Percentiles rank a stretch among this genome's conserved stretches.
Evolutionary conservation across 1,139 yeast genomes (phyloP).

Genomic region (Hansenula sp.): DNA sequence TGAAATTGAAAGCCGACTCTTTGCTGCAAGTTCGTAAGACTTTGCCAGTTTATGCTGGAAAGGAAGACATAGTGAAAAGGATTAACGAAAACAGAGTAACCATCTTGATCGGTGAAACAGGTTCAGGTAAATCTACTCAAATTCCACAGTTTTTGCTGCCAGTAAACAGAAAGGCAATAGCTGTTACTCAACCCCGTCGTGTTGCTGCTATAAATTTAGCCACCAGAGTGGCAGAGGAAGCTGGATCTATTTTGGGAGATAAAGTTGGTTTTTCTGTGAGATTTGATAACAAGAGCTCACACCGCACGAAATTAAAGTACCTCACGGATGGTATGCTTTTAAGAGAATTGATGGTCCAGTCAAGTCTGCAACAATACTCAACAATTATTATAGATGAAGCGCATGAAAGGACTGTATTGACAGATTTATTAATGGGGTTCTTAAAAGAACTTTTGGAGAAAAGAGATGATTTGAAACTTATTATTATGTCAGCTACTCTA

Average conservation of each 20-base stretch:
- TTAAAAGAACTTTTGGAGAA: slow-evolving; percentile 63
- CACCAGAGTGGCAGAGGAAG: slow-evolving; percentile 85
- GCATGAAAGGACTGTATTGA: slow-evolving; percentile 90
- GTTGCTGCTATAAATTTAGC: slow-evolving; percentile 97
- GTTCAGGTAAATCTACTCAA: slow-evolving; percentile 97
- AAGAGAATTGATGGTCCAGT: slow-evolving; percentile 83
- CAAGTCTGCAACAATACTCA: slow-evolving; percentile 56
- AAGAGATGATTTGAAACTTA: slow-evolving; percentile 42
- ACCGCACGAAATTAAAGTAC: slow-evolving; percentile 69
- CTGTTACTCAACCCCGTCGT: slow-evolving; percentile 95
- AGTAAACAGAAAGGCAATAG: slow-evolving; percentile 52
- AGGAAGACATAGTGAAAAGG: slow-evolving; percentile 55
- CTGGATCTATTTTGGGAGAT: slow-evolving; percentile 70
- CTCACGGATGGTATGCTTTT: slow-evolving; percentile 96
- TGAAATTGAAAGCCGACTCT: slow-evolving; percentile 39
- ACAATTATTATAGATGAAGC: slow-evolving; percentile 94
- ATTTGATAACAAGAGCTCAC: slow-evolving; percentile 55
- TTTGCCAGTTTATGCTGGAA: slow-evolving; percentile 75
- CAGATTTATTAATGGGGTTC: slow-evolving; percentile 88
- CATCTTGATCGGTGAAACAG: slow-evolving; percentile 91
- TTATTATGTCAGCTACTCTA: slow-evolving; percentile 90
- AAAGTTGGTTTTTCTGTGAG: slow-evolving; percentile 95
- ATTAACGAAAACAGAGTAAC: slow-evolving; percentile 60
- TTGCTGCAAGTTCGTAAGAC: slow-evolving; percentile 49
- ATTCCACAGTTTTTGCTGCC: slow-evolving; percentile 85